Percentiles rank a stretch among this genome's conserved stretches.
These are phyloP conservation scores for Neopestalotiopsis clavispora DNA, from an alignment of 2,329 filamentous ascomycete species.

Conservation along the genomic window DNA sequence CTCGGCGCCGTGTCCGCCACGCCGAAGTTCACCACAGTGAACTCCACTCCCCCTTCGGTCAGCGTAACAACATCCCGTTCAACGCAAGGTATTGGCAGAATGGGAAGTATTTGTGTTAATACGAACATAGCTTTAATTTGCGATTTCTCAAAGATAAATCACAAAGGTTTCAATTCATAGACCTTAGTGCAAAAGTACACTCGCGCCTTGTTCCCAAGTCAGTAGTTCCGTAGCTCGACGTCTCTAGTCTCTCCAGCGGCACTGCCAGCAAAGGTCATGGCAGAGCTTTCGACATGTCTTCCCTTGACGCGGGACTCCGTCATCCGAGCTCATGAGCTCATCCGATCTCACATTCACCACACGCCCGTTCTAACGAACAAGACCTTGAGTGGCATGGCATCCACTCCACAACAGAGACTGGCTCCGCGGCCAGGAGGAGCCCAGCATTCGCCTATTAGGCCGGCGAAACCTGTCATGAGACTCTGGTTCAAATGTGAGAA, in stretches of 20 bases:
- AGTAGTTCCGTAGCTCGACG: neutral
- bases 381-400: neutral
- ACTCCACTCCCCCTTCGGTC: neutral
- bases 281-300: constrained; percentile 56
- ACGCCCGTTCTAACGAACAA: constrained; percentile 81
- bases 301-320: constrained; percentile 78
- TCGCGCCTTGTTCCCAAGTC: neutral
- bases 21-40: neutral
- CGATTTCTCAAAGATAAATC: neutral
- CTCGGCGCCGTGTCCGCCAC: neutral
- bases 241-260: too few relatives aligned
- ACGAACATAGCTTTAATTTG: neutral
- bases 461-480: constrained; percentile 61
- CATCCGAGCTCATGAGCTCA: constrained; percentile 70
- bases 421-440: constrained; percentile 36
- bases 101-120: neutral
- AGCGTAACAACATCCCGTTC: neutral
- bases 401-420: neutral
- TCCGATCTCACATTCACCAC: constrained; percentile 76
- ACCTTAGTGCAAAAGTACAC: neutral
- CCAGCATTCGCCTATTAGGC: constrained; percentile 53
- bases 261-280: constrained; percentile 43
- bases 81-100: neutral
- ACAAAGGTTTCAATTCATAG: neutral
- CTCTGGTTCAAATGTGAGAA: constrained; percentile 98